These are phyloP conservation scores for Tilletiopsis washingtonensis DNA, from an alignment of 1,284 basidiomycete species.

Conservation along the genomic window DNA sequence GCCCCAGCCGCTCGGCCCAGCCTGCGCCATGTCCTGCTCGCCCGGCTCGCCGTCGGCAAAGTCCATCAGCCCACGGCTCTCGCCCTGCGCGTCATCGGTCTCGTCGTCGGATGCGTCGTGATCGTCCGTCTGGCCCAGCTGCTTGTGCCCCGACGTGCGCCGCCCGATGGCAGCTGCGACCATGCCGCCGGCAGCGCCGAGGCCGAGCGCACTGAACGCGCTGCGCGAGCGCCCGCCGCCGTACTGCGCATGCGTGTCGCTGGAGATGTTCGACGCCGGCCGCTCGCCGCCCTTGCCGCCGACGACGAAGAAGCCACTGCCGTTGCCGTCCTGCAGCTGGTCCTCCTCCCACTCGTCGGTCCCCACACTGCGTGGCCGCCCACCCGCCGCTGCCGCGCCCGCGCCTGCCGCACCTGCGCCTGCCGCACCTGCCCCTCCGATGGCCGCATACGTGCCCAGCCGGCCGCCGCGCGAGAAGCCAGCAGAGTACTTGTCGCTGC, in stretches of 20 bases:
- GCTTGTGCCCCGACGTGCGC: not conserved
- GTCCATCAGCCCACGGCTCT: constrained; percentile 20
- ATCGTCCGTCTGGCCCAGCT: not conserved
- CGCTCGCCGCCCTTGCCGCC: constrained; percentile 9
- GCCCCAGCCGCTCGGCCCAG: constrained; percentile 1
- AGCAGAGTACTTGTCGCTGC: not conserved
- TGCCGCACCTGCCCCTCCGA: constrained; percentile 10
- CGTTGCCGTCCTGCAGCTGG: constrained; percentile 19
- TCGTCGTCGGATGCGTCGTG: constrained; percentile 9
- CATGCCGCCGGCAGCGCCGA: not conserved
- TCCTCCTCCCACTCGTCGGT: constrained; percentile 33
- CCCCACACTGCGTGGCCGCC: constrained; percentile 10
- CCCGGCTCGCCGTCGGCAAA: constrained; percentile 4
- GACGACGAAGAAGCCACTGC: constrained; percentile 31
- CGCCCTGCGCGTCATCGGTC: constrained; percentile 11
- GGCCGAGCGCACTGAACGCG: not conserved
- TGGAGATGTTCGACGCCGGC: not conserved
- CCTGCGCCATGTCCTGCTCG: constrained; percentile 3
- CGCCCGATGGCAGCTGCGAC: not conserved
- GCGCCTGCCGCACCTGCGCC: constrained; percentile 4
- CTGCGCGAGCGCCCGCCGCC: not conserved
- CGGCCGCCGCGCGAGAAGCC: constrained; percentile 11
- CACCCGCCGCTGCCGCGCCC: constrained; percentile 8
- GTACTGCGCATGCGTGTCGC: too few species aligned
- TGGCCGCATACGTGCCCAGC: constrained; percentile 18